Conservation (phyloP, 768 basidiomycete genomes). For the Podaxis sp. region DNA sequence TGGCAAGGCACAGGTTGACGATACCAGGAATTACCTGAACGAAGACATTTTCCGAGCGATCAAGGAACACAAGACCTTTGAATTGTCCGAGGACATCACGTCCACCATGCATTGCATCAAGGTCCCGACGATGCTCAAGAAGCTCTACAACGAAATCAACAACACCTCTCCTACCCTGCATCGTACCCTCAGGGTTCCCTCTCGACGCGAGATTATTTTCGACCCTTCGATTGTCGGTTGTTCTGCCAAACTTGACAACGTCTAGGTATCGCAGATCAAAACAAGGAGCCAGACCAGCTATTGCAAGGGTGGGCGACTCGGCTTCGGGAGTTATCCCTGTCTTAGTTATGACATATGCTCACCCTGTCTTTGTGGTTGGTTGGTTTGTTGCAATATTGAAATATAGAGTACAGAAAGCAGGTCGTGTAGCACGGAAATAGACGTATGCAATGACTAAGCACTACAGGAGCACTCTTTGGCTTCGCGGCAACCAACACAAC, state of each 20-base stretch:
- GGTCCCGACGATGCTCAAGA: slow-evolving; percentile 12
- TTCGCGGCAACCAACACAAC: no score
- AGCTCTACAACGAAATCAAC: slow-evolving; percentile 3
- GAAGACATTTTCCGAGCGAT: slow-evolving; percentile 19
- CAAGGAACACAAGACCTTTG: slow-evolving; percentile 23
- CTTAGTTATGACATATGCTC: no score
- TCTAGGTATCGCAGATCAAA: slow-evolving; percentile 6
- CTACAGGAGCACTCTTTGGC: no score
- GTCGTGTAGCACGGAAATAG: no score
- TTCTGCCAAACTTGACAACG: neutral
- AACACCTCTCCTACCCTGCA: slow-evolving; percentile 17
- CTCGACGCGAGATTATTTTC: neutral
- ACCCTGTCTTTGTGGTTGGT: no score
- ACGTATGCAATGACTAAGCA: no score
- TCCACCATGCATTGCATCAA: slow-evolving; percentile 21
- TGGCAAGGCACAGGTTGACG: slow-evolving; percentile 18
- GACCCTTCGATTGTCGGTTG: neutral
- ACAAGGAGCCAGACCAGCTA: neutral
- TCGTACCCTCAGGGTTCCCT: slow-evolving; percentile 20
- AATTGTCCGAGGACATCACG: slow-evolving; percentile 18
- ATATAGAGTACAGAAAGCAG: no score
- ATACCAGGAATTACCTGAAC: slow-evolving; percentile 26
- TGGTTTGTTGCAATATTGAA: no score
- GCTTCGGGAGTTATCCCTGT: neutral
- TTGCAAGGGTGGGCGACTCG: neutral